These are phyloP conservation scores for Tulasnella sp. DNA, from an alignment of 768 basidiomycete genomes.

Conservation along the genomic window DNA sequence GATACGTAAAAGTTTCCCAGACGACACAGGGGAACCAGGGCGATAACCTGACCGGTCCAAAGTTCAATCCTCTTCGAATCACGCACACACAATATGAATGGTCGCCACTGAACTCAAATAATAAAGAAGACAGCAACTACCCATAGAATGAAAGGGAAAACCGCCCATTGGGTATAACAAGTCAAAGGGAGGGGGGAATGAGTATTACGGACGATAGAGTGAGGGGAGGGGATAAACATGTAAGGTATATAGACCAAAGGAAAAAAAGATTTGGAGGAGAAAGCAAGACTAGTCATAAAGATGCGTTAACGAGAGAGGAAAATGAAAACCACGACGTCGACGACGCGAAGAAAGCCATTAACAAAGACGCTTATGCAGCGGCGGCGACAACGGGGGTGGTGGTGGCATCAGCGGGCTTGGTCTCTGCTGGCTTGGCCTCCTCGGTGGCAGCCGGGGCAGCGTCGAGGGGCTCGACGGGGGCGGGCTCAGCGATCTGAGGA, in stretches of 20 bases:
- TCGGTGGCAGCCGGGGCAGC: conserved; percentile 36
- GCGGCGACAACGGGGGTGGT: conserved; percentile 66
- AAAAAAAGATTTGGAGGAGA: not conserved
- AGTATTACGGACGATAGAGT: not conserved
- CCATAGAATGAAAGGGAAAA: not conserved
- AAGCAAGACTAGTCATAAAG: conserved; percentile 4
- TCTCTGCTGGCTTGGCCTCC: conserved; percentile 31
- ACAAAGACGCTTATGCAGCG: conserved; percentile 51
- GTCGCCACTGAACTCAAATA: not conserved
- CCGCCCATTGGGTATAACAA: conserved; percentile 4
- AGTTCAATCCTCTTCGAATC: no score
- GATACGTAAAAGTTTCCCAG: no score
- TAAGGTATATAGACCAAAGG: not conserved
- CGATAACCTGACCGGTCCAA: no score
- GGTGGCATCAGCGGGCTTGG: conserved; percentile 39
- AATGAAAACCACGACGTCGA: not conserved
- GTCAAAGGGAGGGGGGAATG: conserved; percentile 3
- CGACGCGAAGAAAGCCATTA: not conserved
- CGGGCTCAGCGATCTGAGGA: conserved; percentile 77
- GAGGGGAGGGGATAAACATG: not conserved
- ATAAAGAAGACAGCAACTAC: not conserved
- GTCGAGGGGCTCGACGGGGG: conserved; percentile 76
- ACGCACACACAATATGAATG: no score
- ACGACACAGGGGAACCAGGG: no score
- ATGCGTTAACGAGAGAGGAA: not conserved